Percentiles rank a stretch among this genome's conserved stretches.
Evolutionary conservation across 2,329 filamentous ascomycete species (phyloP).

Genomic region (Penicillium thymicola): DNA sequence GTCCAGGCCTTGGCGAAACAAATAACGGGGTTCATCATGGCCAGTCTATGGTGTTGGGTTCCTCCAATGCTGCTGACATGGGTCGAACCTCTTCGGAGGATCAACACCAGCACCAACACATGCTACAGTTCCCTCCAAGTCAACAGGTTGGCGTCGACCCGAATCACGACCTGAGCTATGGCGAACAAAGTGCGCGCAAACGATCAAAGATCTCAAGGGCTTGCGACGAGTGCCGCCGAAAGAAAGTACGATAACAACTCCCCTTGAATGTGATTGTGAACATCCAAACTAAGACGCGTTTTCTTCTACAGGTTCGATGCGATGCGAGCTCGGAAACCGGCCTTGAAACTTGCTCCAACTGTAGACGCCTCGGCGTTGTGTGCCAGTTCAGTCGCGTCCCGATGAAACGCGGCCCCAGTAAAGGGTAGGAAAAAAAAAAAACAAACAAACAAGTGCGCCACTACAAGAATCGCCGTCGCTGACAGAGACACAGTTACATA

Average conservation of each 20-base stretch:
- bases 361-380: slow-evolving; percentile 68
- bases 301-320: slow-evolving; percentile 64
- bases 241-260: slow-evolving; percentile 56
- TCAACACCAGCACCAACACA: slow-evolving; percentile 40
- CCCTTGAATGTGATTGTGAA: slow-evolving; percentile 15
- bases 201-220: slow-evolving; percentile 83
- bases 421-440: slow-evolving; percentile 58
- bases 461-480: slow-evolving; percentile 8
- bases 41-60: slow-evolving; percentile 40
- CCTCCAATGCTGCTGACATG: slow-evolving; percentile 39
- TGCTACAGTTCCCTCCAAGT: slow-evolving; percentile 43
- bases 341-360: slow-evolving; percentile 75
- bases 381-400: slow-evolving; percentile 85
- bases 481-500: slow-evolving; percentile 63
- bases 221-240: slow-evolving; percentile 83
- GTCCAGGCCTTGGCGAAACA: slow-evolving; percentile 43
- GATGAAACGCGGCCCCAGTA: slow-evolving; percentile 84
- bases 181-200: slow-evolving; percentile 67
- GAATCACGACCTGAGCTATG: slow-evolving; percentile 50
- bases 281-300: slow-evolving; percentile 19
- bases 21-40: slow-evolving; percentile 41
- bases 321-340: slow-evolving; percentile 74
- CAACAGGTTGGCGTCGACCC: slow-evolving; percentile 46
- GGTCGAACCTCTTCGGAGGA: slow-evolving; percentile 38
- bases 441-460: neutral